Evolutionary conservation across 177 flowering plant genomes (phyloP), one percentile per base, ranked within the genome.

Genomic region (Vitis hybrid): DNA sequence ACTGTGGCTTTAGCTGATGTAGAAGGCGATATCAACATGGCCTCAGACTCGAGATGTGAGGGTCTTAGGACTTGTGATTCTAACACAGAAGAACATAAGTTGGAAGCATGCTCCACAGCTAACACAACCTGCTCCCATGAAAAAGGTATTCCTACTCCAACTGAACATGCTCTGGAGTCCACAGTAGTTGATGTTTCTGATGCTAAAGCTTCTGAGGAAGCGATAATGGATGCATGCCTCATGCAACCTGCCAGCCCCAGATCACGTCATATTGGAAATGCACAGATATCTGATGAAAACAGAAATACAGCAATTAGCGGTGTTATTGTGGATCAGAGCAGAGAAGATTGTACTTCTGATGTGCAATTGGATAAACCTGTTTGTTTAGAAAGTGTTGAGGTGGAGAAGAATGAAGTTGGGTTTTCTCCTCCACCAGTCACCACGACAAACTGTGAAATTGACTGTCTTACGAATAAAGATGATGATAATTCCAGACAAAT

Each of bases 341-440:
- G n/a, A 27, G 71, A 21, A 54, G 57, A 48, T 13, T 66, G n/a
- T 66, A 61, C 49, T 59, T 17, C 64, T 41, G 74, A 59, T 56
- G 20, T 64, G 6, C 53, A 75, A 51, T 11, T 18, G 64, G 61
- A 51, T 3, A 24, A 66, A 73, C 5, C 60, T 35, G 8, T 53
- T 11, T 58, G 64, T 54, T 59, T 13, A 9, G 65, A 48, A 57
- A 79, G 24, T 64, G 56, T 46, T 64, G 65, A 55, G 15, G 58
- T 46, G 32, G 71, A 75, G 57, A 69, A 64, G 32, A 27, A 67
- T 35, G 63, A 61, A 35, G 58, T 63, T 58, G 60, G 35, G 46
- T 58, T 62, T 15, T 46, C 70, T 55, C 50, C 9, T 41, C 51
- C 49, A 54, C 54, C 55, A 51, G 66, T 35, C 13, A n/a, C 66